Evolutionary conservation across 176 grass and related monocot genomes (phyloP).

Genomic region (Chrysopogon serrulatus): DNA sequence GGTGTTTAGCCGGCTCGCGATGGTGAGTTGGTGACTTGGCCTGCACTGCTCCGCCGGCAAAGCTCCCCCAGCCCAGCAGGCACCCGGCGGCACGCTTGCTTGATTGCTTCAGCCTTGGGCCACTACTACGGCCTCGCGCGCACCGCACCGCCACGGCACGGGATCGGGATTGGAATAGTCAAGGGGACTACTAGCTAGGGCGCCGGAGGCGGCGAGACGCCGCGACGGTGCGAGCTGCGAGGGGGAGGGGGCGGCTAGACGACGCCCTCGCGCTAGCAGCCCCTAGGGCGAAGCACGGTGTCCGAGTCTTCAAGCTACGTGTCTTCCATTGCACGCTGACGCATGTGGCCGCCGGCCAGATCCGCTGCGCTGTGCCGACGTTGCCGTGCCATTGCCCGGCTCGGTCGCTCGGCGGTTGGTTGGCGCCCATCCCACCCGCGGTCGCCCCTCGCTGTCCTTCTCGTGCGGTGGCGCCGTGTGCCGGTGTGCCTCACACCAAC

Average conservation of each 20-base stretch:
- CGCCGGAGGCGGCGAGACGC: too few relatives aligned
- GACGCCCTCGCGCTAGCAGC: too few relatives aligned
- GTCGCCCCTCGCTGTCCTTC: background rate
- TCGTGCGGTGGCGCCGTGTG: background rate
- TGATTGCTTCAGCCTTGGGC: background rate
- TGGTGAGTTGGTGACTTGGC: conserved; percentile 17
- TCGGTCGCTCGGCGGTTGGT: conserved; percentile 5
- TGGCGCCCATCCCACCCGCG: background rate
- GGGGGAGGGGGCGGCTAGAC: too few relatives aligned
- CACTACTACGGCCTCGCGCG: background rate
- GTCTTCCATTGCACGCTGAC: background rate
- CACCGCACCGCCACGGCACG: background rate
- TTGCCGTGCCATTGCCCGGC: background rate
- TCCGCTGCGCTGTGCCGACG: background rate
- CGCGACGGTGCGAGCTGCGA: too few relatives aligned
- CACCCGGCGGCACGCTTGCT: background rate
- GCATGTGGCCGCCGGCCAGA: background rate
- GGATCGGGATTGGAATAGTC: too few relatives aligned
- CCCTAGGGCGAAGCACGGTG: too few relatives aligned
- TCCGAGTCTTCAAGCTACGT: conserved; percentile 15
- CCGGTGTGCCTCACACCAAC: conserved; percentile 8
- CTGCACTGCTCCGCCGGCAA: background rate
- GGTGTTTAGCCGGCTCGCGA: background rate
- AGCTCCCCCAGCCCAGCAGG: background rate
- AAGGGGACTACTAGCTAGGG: too few relatives aligned